Percentiles rank a stretch among this genome's conserved stretches.
phyloP scores from a whole-genome alignment of 495 filamentous ascomycete genomes.

The Xylona heveae region DNA sequence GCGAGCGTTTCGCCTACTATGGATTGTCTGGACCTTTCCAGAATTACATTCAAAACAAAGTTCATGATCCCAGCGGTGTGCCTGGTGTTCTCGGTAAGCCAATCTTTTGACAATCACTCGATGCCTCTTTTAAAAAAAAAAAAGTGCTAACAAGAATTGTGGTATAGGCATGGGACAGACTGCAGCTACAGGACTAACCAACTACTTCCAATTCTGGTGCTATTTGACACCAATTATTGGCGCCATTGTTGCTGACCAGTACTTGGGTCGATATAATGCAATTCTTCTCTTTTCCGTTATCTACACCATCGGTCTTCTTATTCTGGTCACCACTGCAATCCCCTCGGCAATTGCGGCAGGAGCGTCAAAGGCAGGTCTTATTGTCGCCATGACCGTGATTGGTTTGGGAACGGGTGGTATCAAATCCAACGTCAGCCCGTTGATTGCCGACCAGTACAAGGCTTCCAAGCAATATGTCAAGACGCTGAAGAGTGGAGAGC shows the following conservation, averaged over 20 bases:
- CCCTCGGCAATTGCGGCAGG: slow-evolving; percentile 13
- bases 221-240: slow-evolving; percentile 22
- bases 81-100: slow-evolving; percentile 31
- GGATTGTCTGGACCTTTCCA: slow-evolving; percentile 30
- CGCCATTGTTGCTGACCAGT: slow-evolving; percentile 41
- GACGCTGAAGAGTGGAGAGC: slow-evolving; percentile 38
- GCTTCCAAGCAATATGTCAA: slow-evolving; percentile 34
- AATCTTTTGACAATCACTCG: background rate
- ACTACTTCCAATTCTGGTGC: slow-evolving; percentile 44
- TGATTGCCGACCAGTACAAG: slow-evolving; percentile 56
- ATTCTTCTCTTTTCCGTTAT: slow-evolving; percentile 29
- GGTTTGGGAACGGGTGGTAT: slow-evolving; percentile 49
- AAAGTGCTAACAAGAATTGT: too few relatives aligned
- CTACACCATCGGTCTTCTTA: slow-evolving; percentile 19
- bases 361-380: slow-evolving; percentile 13
- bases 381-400: slow-evolving; percentile 27
- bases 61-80: slow-evolving; percentile 22
- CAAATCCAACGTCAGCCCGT: slow-evolving; percentile 43
- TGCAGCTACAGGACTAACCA: slow-evolving; percentile 34
- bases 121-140: background rate
- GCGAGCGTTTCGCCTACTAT: slow-evolving; percentile 50
- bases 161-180: slow-evolving; percentile 17
- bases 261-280: slow-evolving; percentile 48
- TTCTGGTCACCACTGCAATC: slow-evolving; percentile 16
- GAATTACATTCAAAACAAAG: slow-evolving; percentile 33